These are phyloP conservation scores for Debaryomyces sp. DNA, from an alignment of 1,139 yeast genomes.

Conservation along the genomic window DNA sequence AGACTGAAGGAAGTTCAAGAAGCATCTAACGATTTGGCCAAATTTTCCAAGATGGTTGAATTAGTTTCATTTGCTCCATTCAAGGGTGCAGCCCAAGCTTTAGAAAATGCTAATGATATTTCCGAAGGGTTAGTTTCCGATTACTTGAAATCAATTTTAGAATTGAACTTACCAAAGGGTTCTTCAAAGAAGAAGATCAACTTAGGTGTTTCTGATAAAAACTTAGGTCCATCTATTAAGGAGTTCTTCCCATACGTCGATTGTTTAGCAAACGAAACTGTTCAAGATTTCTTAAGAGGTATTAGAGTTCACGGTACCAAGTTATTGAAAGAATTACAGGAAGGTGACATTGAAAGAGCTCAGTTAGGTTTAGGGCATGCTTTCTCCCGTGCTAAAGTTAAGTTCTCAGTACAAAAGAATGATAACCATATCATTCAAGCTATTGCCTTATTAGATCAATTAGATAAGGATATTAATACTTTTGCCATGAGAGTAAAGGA, in stretches of 20 bases:
- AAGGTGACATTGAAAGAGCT: conserved; percentile 96
- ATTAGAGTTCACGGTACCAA: conserved; percentile 89
- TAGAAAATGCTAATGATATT: conserved; percentile 96
- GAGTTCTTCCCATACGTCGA: conserved; percentile 87
- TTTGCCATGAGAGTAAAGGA: conserved; percentile 98
- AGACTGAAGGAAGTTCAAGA: conserved; percentile 93
- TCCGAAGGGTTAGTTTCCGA: conserved; percentile 97
- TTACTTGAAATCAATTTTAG: conserved; percentile 84
- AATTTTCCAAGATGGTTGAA: conserved; percentile 91
- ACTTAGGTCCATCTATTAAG: conserved; percentile 95
- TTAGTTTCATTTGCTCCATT: conserved; percentile 96
- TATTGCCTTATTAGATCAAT: conserved; percentile 92
- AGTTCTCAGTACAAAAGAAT: conserved; percentile 97
- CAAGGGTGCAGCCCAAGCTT: conserved; percentile 98
- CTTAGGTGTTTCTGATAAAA: conserved; percentile 92
- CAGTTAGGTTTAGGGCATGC: conserved; percentile 99
- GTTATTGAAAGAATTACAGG: conserved; percentile 86
- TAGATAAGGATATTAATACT: conserved; percentile 96
- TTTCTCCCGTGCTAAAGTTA: conserved; percentile 97
- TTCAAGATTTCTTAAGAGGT: conserved; percentile 94
- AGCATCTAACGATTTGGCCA: conserved; percentile 82
- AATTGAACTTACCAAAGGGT: conserved; percentile 88
- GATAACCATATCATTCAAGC: conserved; percentile 99
- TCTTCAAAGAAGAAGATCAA: conserved; percentile 65
- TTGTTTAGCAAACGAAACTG: conserved; percentile 87